Evolutionary conservation across 768 basidiomycete genomes (phyloP).

Genomic region (Tulasnella calospora): DNA sequence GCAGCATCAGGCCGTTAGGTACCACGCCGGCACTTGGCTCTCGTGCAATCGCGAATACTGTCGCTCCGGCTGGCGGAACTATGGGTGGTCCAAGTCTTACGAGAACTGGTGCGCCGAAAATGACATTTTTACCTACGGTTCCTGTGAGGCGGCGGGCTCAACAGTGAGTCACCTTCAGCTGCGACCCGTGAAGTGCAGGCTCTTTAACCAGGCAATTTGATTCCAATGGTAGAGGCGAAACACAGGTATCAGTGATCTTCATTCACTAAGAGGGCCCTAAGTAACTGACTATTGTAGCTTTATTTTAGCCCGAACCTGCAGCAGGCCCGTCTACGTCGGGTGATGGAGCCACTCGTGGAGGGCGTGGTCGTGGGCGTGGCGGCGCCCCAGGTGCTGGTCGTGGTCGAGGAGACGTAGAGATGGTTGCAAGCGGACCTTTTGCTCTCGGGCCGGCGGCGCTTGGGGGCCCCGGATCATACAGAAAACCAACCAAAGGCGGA

Average conservation of each 20-base stretch:
- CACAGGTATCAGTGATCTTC: background rate
- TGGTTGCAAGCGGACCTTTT: constrained; percentile 84
- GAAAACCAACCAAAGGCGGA: constrained; percentile 52
- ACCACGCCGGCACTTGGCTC: constrained; percentile 4
- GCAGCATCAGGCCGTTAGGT: background rate
- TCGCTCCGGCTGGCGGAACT: background rate
- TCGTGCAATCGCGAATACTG: constrained; percentile 23
- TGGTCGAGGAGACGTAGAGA: constrained; percentile 46
- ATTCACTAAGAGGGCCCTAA: background rate
- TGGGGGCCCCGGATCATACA: constrained; percentile 47
- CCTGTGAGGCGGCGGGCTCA: constrained; percentile 16
- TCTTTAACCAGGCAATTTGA: background rate
- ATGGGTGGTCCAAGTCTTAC: constrained; percentile 3
- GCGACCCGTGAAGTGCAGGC: background rate
- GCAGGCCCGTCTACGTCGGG: constrained; percentile 27
- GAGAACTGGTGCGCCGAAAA: constrained; percentile 15
- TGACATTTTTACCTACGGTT: constrained; percentile 20
- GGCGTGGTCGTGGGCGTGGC: constrained; percentile 38
- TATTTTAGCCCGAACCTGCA: background rate
- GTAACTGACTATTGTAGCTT: background rate
- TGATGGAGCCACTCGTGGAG: constrained; percentile 42
- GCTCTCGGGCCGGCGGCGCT: constrained; percentile 76
- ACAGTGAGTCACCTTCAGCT: constrained; percentile 3
- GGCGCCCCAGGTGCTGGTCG: constrained; percentile 48
- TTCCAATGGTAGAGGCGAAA: background rate